Evolutionary conservation across 2,329 filamentous ascomycete genomes (phyloP), one percentile per base, ranked within the genome.

Genomic region (Verticillium klebahnii): DNA sequence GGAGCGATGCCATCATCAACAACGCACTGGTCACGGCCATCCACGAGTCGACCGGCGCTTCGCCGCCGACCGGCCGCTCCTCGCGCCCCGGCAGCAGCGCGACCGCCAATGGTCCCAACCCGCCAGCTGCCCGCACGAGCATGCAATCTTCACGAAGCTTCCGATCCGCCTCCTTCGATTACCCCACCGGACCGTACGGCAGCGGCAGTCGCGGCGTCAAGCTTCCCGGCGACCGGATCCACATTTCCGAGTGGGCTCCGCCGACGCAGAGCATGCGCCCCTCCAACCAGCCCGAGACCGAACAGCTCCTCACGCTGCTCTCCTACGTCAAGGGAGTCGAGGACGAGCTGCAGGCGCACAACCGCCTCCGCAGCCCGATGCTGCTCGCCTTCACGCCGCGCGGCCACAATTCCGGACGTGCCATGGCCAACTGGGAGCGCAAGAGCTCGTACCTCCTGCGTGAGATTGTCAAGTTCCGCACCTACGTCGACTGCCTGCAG

Each of bases 341-440:
- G 70, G 86, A 89, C 14, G 95, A 99, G 69, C 80, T 98, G 57
- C 85, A 92, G 72, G 83, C 84, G 64, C 95, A 99, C 76, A 97
- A 98, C 71, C 90, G 93, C 72, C 81, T 98, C 66, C 88, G 95
- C 67, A 87, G 87, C 62, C 89, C 92, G 2, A 95, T 98, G 89
- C 83, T 93, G 61, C 83, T 97, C 60, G 93, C 95, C 9, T 98
- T 96, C 73, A 93, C 92, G 15, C 90, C 92, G 3, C 86, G 93
- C 34, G 90, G 94, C 64, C 83, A 86, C 40, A 98, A 98, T 70
- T 85, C 89, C 17, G 81, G 80, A 65, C 93, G 90, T 75, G 92
- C 94, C 17, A 94, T 98, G 90, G 84, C 89, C 23, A 99, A 99
- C 75, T 99, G 95, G 94, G 93, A 99, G 80, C 88, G 90, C 71